Evolutionary conservation across 2,329 filamentous ascomycete genomes (phyloP).

Genomic region (Neurospora crassa): DNA sequence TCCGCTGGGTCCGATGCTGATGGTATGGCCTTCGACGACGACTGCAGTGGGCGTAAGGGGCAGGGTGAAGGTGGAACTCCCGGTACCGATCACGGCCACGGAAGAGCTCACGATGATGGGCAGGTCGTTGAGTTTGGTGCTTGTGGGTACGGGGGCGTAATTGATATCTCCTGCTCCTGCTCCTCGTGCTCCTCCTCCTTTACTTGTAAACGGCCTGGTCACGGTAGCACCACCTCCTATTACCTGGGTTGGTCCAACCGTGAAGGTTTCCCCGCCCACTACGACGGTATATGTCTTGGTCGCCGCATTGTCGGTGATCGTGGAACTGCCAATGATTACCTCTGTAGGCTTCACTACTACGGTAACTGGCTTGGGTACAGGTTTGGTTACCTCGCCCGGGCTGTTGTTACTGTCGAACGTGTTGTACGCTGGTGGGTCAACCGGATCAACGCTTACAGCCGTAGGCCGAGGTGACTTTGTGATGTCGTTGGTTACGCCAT

Average conservation of each 20-base stretch:
- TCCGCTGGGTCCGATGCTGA: slow-evolving; percentile 21
- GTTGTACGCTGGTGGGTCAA: background rate
- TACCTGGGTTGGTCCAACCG: slow-evolving; percentile 37
- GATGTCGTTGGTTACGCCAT: slow-evolving; percentile 20
- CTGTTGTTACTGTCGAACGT: slow-evolving; percentile 1
- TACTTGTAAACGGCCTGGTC: slow-evolving; percentile 26
- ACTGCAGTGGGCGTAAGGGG: slow-evolving; percentile 27
- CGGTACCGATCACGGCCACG: slow-evolving; percentile 27
- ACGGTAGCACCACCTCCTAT: slow-evolving; percentile 36
- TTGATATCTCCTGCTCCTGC: slow-evolving; percentile 16
- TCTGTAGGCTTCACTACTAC: slow-evolving; percentile 34
- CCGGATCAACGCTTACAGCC: slow-evolving; percentile 1
- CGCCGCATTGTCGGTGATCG: slow-evolving; percentile 29
- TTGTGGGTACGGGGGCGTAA: slow-evolving; percentile 26
- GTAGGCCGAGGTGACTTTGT: slow-evolving; percentile 9
- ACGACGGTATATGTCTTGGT: slow-evolving; percentile 32
- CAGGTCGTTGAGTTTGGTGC: slow-evolving; percentile 29
- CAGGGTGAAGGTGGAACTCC: slow-evolving; percentile 33
- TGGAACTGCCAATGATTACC: slow-evolving; percentile 39
- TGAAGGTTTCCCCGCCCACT: slow-evolving; percentile 33
- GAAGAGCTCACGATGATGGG: slow-evolving; percentile 32
- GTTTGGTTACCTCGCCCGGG: background rate
- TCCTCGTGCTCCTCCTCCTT: background rate
- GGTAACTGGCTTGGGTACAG: slow-evolving; percentile 22
- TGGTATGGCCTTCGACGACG: slow-evolving; percentile 23